phyloP scores from a whole-genome alignment of 1,284 basidiomycete genomes.

The Melampsora larici-populina region DNA sequence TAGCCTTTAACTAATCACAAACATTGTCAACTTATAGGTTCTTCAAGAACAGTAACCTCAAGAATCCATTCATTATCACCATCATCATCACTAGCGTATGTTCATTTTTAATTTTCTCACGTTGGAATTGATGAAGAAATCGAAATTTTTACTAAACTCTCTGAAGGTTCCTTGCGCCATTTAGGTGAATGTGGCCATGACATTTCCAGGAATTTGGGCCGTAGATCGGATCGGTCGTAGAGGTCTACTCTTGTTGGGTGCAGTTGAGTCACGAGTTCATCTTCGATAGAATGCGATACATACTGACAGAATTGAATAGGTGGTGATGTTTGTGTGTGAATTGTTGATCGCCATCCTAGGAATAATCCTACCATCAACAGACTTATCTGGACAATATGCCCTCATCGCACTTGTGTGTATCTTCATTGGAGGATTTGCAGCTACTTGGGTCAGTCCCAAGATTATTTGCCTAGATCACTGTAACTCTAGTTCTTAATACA shows the following conservation, averaged over 20 bases:
- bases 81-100: conserved; percentile 67
- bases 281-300: not conserved
- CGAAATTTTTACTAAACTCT: not conserved
- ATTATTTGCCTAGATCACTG: not conserved
- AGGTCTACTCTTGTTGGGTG: not conserved
- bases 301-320: not conserved
- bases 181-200: not conserved
- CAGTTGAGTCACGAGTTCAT: conserved; percentile 60
- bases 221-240: not conserved
- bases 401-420: conserved; percentile 1
- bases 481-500: conserved; percentile 22
- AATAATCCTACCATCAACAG: not conserved
- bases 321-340: not conserved
- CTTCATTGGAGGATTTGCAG: not conserved
- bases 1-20: not conserved
- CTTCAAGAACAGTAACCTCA: conserved; percentile 51
- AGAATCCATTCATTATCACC: conserved; percentile 55
- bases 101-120: not conserved
- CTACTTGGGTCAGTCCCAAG: not conserved
- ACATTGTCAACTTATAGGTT: conserved; percentile 23
- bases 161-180: too few relatives aligned
- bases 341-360: not conserved
- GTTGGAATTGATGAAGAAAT: conserved; percentile 59
- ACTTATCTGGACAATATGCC: not conserved
- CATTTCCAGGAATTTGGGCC: not conserved